Evolutionary conservation across 208 protist genomes (phyloP).

Genomic region (Leishmania guyanensis): DNA sequence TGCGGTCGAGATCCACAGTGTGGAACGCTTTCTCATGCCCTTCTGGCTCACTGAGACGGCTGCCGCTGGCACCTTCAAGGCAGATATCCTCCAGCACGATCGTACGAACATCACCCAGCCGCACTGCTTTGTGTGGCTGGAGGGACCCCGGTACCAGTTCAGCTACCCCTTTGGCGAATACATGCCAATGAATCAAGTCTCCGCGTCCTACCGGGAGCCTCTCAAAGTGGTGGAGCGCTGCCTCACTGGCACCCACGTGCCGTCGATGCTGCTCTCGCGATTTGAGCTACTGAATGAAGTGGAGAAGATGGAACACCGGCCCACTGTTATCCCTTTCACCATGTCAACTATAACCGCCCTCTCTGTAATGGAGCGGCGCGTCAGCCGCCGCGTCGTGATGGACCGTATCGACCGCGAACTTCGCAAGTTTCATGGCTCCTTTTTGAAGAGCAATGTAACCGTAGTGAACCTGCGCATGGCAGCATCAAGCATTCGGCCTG

Average conservation of each 20-base stretch:
- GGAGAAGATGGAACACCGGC: constrained; percentile 59
- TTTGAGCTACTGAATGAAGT: constrained; percentile 85
- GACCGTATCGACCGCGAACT: constrained; percentile 81
- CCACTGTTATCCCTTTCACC: constrained; percentile 80
- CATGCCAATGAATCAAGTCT: constrained; percentile 82
- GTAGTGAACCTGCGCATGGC: constrained; percentile 69
- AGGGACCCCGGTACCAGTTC: constrained; percentile 85
- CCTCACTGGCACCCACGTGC: constrained; percentile 76
- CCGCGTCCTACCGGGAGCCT: constrained; percentile 82
- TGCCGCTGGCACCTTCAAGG: constrained; percentile 72
- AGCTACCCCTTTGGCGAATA: constrained; percentile 88
- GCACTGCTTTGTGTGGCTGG: constrained; percentile 82
- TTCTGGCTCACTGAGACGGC: constrained; percentile 84
- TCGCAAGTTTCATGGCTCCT: constrained; percentile 86
- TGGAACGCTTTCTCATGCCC: constrained; percentile 83
- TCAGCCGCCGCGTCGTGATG: constrained; percentile 63
- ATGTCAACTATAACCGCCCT: constrained; percentile 89
- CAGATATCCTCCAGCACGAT: constrained; percentile 82
- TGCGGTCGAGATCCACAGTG: constrained; percentile 59
- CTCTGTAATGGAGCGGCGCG: constrained; percentile 69
- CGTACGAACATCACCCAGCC: constrained; percentile 75
- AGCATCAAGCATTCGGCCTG: constrained; percentile 67
- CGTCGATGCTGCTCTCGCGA: constrained; percentile 88
- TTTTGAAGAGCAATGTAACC: constrained; percentile 77
- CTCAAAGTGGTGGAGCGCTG: constrained; percentile 69